Conservation (phyloP, 345 rosid species). For the Murraya koenigii region DNA sequence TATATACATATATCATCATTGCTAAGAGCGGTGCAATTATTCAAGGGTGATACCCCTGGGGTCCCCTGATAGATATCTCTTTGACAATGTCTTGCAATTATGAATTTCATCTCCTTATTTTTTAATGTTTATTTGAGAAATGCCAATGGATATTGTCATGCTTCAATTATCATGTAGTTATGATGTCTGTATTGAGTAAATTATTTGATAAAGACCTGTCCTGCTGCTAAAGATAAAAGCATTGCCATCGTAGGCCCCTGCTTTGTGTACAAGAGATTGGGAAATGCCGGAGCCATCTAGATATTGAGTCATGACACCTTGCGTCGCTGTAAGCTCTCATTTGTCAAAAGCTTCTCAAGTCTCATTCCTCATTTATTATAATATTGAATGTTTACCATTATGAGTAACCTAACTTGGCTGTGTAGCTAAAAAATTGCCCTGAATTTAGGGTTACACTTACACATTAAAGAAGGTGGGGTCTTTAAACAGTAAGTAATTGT, state of each 20-base stretch:
- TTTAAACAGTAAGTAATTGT: too few relatives aligned
- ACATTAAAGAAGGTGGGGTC: background rate
- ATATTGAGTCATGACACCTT: background rate
- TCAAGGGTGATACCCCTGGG: background rate
- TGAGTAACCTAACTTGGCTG: background rate
- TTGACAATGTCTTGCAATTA: background rate
- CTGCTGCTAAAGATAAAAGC: background rate
- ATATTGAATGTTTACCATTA: conserved; percentile 2
- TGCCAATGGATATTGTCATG: background rate
- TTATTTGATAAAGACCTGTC: conserved; percentile 15
- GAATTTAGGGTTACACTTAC: background rate
- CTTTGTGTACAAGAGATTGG: background rate
- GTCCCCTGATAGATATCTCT: background rate
- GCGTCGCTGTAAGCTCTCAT: background rate
- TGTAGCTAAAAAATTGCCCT: background rate
- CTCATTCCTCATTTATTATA: background rate
- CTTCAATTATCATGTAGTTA: conserved; percentile 4
- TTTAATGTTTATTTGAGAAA: background rate
- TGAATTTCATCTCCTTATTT: background rate
- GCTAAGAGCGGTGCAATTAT: background rate
- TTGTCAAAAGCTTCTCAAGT: background rate
- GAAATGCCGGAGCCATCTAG: background rate
- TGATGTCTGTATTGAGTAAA: conserved; percentile 10
- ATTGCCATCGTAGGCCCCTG: background rate
- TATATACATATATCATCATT: background rate